phyloP scores from a whole-genome alignment of 2,329 filamentous ascomycete species.

The Akanthomyces lecanii region DNA sequence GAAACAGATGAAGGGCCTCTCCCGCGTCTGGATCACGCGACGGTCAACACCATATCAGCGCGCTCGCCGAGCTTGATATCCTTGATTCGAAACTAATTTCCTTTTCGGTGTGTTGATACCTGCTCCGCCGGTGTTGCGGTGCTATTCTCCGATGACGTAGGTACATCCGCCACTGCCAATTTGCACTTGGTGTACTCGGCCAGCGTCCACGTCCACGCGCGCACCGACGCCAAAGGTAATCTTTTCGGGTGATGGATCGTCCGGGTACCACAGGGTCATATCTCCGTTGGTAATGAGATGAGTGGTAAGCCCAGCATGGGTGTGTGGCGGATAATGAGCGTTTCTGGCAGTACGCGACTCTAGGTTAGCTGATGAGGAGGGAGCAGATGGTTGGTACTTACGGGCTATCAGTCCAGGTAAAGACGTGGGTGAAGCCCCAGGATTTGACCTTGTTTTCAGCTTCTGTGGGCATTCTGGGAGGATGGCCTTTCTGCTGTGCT shows the following conservation, averaged over 20 bases:
- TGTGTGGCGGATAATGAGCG: slow-evolving; percentile 64
- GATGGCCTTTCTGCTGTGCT: background rate
- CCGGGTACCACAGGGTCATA: slow-evolving; percentile 63
- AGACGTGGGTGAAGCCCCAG: slow-evolving; percentile 67
- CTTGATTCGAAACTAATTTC: background rate
- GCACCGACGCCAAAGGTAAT: slow-evolving; percentile 57
- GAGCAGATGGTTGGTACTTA: slow-evolving; percentile 39
- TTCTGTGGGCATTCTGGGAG: slow-evolving; percentile 24
- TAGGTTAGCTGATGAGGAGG: slow-evolving; percentile 8
- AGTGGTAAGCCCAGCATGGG: slow-evolving; percentile 60
- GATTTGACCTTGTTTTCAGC: slow-evolving; percentile 58
- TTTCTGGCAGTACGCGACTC: slow-evolving; percentile 43
- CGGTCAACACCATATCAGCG: background rate
- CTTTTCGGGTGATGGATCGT: slow-evolving; percentile 52
- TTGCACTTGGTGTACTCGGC: slow-evolving; percentile 64
- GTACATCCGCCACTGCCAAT: slow-evolving; percentile 63
- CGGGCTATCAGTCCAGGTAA: slow-evolving; percentile 69
- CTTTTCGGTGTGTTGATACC: background rate
- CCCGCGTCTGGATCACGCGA: background rate
- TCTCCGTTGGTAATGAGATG: slow-evolving; percentile 64
- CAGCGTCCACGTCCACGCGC: slow-evolving; percentile 62
- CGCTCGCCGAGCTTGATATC: background rate
- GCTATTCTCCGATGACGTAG: slow-evolving; percentile 59
- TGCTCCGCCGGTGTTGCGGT: background rate
- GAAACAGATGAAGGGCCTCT: background rate